Base-by-base conservation (phyloP, 805 yeast species). In the Kodamaea fukazawae region DNA sequence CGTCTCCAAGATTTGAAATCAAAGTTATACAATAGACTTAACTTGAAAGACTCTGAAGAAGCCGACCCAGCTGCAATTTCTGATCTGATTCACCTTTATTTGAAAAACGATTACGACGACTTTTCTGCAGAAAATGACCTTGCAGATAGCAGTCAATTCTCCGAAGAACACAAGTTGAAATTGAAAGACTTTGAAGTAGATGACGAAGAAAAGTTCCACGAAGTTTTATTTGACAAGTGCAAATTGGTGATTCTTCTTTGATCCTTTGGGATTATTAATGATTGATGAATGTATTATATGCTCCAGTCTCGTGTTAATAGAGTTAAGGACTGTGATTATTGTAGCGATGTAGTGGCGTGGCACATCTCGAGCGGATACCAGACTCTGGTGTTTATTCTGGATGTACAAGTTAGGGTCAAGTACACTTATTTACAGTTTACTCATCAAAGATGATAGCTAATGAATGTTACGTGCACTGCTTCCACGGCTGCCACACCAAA, bases 1-100 rank as follows among this genome's bases (percentile, higher is more conserved):
- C 63, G 75, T 3, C 57, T 76, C 32, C 65, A 60, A 25, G 83
- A 77, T 42, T 54, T 81, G 42, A 71, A 72, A 46, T 56, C 63
- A 20, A 80, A 78, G 53, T 70, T 81, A 38, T 61, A 63, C 34
- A 75, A 76, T 40, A 59, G 86, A 43, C 55, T 68, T 33, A 55
- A 53, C 31, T 68, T 79, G 38, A 57, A 58, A 7, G 50, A 39
- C 8, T 13, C 33, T 7, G 30, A 27, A 6, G 37, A 26, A 3
- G 12, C 37, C n/a, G 44, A 39, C 29, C 40, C 23, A 5, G 17
- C 23, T n/a, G 43, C 30, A 7, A 32, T 34, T 23, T 23, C 16
- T 36, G 61, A 26, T 20, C 45, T 45, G 12, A 62, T 70, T 34
- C 63, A 54, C 36, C 49, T 71, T 36, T 71, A 55, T 45, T 53